Conservation (phyloP, 2,329 filamentous ascomycete species). For the Curvularia verruculosa region DNA sequence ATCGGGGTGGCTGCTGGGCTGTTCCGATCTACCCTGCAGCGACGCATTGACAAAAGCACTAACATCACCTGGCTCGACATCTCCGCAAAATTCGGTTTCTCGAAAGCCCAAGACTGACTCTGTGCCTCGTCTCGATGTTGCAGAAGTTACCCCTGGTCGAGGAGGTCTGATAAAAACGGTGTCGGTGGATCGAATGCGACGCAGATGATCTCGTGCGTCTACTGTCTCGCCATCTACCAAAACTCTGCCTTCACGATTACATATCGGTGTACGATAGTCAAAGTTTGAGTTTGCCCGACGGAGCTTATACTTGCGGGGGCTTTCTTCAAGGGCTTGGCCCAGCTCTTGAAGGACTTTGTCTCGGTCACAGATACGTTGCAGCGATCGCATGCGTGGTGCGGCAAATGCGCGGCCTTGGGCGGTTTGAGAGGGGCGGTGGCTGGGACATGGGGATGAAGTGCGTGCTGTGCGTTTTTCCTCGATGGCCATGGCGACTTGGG, state of each 20-base stretch:
- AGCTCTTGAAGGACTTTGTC: slow-evolving; percentile 52
- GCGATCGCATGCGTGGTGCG: slow-evolving; percentile 58
- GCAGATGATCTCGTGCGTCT: slow-evolving; percentile 38
- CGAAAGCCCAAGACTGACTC: slow-evolving; percentile 43
- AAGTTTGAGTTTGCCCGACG: slow-evolving; percentile 35
- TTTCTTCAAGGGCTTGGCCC: slow-evolving; percentile 50
- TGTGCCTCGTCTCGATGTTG: slow-evolving; percentile 29
- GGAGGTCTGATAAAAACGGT: slow-evolving; percentile 31
- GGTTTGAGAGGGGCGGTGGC: slow-evolving; percentile 47
- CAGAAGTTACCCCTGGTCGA: slow-evolving; percentile 30
- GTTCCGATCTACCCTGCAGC: slow-evolving; percentile 42
- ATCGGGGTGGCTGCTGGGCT: slow-evolving; percentile 40
- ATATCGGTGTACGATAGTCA: slow-evolving; percentile 45
- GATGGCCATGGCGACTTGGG: slow-evolving; percentile 62
- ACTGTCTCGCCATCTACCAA: slow-evolving; percentile 38
- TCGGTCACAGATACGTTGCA: slow-evolving; percentile 54
- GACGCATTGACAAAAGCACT: slow-evolving; percentile 30
- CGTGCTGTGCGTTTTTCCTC: slow-evolving; percentile 55
- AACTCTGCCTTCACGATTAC: slow-evolving; percentile 43
- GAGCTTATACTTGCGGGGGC: slow-evolving; percentile 51
- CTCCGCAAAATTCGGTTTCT: slow-evolving; percentile 47
- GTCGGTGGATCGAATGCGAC: slow-evolving; percentile 42
- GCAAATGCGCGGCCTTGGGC: slow-evolving; percentile 60
- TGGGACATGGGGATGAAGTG: slow-evolving; percentile 36
- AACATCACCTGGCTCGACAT: slow-evolving; percentile 42